These are phyloP conservation scores for Taphrina flavorubra DNA, from an alignment of 1,139 yeast species.

Conservation along the genomic window DNA sequence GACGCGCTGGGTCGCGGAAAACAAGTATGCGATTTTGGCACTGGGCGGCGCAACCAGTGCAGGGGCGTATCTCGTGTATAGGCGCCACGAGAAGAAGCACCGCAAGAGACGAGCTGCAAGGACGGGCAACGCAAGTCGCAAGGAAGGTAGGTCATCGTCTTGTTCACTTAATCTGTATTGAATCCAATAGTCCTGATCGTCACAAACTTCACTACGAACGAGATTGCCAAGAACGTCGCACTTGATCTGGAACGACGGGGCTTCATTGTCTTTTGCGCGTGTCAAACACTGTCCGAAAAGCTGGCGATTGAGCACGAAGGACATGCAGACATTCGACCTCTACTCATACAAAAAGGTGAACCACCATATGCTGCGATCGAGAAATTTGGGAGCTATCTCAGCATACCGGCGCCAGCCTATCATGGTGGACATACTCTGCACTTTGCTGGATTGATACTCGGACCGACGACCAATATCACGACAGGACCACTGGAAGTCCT, in stretches of 20 bases:
- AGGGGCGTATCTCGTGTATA: conserved; percentile 20
- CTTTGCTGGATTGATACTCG: conserved; percentile 36
- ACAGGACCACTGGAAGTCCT: conserved; percentile 32
- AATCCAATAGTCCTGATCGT: conserved; percentile 8
- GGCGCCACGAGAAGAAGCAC: conserved; percentile 17
- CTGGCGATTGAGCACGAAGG: conserved; percentile 37
- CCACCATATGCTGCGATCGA: conserved; percentile 22
- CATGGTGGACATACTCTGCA: conserved; percentile 39
- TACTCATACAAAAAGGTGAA: conserved; percentile 20
- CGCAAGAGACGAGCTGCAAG: conserved; percentile 34
- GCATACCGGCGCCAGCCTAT: conserved; percentile 35
- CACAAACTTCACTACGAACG: conserved; percentile 21
- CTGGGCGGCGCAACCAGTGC: conserved; percentile 20
- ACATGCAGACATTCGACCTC: conserved; percentile 36
- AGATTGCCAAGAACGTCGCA: conserved; percentile 20
- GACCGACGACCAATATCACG: conserved; percentile 16
- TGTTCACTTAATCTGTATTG: neutral
- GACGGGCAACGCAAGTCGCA: conserved; percentile 36
- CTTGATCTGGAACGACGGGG: conserved; percentile 39
- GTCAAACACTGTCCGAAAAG: conserved; percentile 23
- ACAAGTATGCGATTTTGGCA: conserved; percentile 21
- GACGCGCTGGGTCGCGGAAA: conserved; percentile 8
- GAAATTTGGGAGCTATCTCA: conserved; percentile 27
- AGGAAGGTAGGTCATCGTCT: conserved; percentile 17
- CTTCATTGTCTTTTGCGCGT: conserved; percentile 34